phyloP scores from a whole-genome alignment of 2,329 filamentous ascomycete genomes.

The Penicillium paneum region DNA sequence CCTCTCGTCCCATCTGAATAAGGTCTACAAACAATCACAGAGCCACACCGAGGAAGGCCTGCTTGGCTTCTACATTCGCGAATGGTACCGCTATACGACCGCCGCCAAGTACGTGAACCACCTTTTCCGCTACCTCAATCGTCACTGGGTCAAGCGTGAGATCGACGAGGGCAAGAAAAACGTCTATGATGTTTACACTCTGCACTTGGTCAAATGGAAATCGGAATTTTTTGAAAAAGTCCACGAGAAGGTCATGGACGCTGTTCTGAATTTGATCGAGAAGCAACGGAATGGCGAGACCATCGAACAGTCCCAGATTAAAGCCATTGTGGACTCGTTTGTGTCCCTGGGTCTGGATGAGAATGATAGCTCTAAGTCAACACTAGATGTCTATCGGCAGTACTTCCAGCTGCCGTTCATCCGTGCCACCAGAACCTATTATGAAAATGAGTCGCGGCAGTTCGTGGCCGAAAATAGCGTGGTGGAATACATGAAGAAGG shows the following conservation, averaged over 20 bases:
- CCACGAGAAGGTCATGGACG: conserved; percentile 85
- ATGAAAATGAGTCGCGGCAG: conserved; percentile 85
- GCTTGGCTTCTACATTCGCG: conserved; percentile 87
- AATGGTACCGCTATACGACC: conserved; percentile 94
- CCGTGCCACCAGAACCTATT: conserved; percentile 77
- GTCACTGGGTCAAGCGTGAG: conserved; percentile 98
- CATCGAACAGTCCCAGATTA: conserved; percentile 95
- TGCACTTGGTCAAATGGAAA: conserved; percentile 95
- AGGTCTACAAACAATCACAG: conserved; percentile 68
- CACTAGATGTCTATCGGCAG: conserved; percentile 86
- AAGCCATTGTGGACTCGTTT: conserved; percentile 94
- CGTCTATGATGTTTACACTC: conserved; percentile 95
- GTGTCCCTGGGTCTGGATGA: conserved; percentile 93
- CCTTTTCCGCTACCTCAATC: conserved; percentile 90
- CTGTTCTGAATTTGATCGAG: conserved; percentile 90
- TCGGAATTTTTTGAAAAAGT: conserved; percentile 83
- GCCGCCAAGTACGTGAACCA: conserved; percentile 98
- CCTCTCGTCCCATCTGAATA: conserved; percentile 71
- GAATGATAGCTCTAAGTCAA: conserved; percentile 86
- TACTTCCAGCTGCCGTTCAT: conserved; percentile 95
- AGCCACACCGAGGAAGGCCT: conserved; percentile 85
- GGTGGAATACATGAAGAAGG: conserved; percentile 99
- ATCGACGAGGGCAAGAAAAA: conserved; percentile 99
- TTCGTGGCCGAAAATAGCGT: conserved; percentile 97
- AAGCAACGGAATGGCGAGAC: conserved; percentile 97